Base-by-base conservation (phyloP, 352 stramenopile genomes). In the Phytophthora capsici region DNA sequence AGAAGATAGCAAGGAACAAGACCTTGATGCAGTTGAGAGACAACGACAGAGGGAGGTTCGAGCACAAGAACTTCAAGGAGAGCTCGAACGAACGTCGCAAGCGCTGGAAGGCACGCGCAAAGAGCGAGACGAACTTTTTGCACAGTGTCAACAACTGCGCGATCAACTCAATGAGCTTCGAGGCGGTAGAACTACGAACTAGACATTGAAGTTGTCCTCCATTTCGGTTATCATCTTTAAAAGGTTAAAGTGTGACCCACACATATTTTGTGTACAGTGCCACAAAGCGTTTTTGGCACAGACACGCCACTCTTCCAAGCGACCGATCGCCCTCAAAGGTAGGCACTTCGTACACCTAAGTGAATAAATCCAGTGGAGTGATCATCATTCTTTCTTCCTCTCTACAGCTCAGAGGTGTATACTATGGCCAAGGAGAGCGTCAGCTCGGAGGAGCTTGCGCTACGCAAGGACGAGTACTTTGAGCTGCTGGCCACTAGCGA, bases 81-180 rank as follows among this genome's bases (percentile, higher is more conserved):
- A 77, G 34, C 44, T 84, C 2, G 51, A 76, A 38, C 50, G 53
- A 48, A 72, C 86, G 17, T 58, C 73, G 1, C 32, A 63, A n/a
- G 63, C 66, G 8, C 61, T 91, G 1, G 65, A 62, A 23, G 58
- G 50, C 36, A 86, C 80, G 2, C 66, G 70, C 22, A 64, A 56
- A n/a, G 81, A 90, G 55, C 70, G 83, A 51, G 83, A 91, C 36
- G 77, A 86, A 37, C 73, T 90, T 34, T 89, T 88, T 43, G 49
- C 51, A 49, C 83, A 89, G 48, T 91, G 83, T 38, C 80, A 91
- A 45, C 54, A 69, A 43, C 63, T 90, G 7, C 77, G 79, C 1
- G 68, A 84, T 28, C 82, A 88, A 19, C 56, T 90, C n/a, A 71
- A 57, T 22, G 47, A 45, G 17, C 61, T 77, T 7, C 57, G 55